Evolutionary conservation across 805 yeast species (phyloP), one percentile per base, ranked within the genome.

Genomic region (Blastobotrys peoriensis): DNA sequence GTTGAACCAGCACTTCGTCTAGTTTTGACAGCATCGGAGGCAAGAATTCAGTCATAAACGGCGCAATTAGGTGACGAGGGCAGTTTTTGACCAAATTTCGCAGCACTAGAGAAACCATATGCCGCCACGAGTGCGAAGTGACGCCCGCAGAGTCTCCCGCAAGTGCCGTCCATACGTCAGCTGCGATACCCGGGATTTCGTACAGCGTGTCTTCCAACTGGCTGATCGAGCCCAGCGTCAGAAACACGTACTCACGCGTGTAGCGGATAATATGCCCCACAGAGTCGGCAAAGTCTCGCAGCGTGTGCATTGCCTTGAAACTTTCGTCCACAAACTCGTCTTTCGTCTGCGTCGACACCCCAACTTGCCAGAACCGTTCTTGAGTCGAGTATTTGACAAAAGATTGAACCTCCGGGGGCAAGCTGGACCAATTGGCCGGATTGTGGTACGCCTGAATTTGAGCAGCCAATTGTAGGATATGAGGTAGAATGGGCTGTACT

Each of bases 301-400:
- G 67, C 0, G 98, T 89, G 51, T 84, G 83, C 70, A 93, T 86
- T 0, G 98, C 98, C 60, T 84, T 87, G 46, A 86, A 95, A 57
- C 81, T 88, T 60, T 93, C 98, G 60, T 86, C 95, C 51, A 93
- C 82, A 54, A 93, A 94, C 27, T 93, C 88, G 60, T 93, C 98
- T 57, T 86, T 83, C 2, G 95, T 81, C 64, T 93, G 95, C 46
- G 86, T 84, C 1, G 96, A 86, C 18, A 95, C 94, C 15, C 98
- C 98, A 49, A 88, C 95, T 60, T 94, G 98, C 99, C 99, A 93
- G 62, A 93, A 93, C 57, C 98, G 73, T 67, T 93, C 99, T 60
- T 82, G 79, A 40, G 94, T 83, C 48, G 94, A 83, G 56, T 86
- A 83, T 52, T 77, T 76, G n/a, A 91, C 96, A 69, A 94, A 91